Conservation (phyloP, 2,329 filamentous ascomycete genomes). For the Orbilia blumenaviensis region DNA sequence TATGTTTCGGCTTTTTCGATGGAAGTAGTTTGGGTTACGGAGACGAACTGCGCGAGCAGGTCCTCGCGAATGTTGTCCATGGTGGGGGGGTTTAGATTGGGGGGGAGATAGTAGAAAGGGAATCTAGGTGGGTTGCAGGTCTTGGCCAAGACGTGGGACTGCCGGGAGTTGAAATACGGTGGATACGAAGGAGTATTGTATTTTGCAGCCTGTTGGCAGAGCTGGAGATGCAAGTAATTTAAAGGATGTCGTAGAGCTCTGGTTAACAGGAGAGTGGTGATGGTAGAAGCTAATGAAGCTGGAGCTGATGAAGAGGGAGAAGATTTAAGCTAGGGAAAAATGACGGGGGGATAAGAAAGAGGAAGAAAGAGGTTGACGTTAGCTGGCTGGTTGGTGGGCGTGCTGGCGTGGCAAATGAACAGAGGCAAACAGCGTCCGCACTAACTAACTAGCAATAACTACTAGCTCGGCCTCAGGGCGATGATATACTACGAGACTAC, state of each 20-base stretch:
- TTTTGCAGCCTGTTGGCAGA: not conserved
- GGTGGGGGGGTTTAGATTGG: too few species aligned
- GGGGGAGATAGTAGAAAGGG: too few species aligned
- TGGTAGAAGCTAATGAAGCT: conserved; percentile 1
- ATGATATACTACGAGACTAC: too few species aligned
- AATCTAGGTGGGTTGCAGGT: conserved; percentile 9
- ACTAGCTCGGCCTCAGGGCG: too few species aligned
- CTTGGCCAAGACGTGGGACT: not conserved
- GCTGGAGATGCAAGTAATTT: not conserved
- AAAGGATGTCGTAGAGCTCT: not conserved
- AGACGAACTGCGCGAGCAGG: conserved; percentile 78
- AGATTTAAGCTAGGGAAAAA: conserved; percentile 1
- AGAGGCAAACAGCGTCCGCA: not conserved
- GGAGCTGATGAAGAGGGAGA: not conserved
- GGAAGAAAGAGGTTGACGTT: not conserved
- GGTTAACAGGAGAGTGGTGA: not conserved
- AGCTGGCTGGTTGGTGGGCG: too few species aligned
- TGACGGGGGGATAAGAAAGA: not conserved
- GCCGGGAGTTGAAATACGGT: not conserved
- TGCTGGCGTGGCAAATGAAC: conserved; percentile 6
- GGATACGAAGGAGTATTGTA: not conserved
- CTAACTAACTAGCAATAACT: not conserved
- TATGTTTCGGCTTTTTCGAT: conserved; percentile 81
- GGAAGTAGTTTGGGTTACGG: conserved; percentile 75
- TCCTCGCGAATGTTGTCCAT: conserved; percentile 69